These are phyloP conservation scores for Prunus campanulata DNA, from an alignment of 306 rosid genomes.

Conservation along the genomic window DNA sequence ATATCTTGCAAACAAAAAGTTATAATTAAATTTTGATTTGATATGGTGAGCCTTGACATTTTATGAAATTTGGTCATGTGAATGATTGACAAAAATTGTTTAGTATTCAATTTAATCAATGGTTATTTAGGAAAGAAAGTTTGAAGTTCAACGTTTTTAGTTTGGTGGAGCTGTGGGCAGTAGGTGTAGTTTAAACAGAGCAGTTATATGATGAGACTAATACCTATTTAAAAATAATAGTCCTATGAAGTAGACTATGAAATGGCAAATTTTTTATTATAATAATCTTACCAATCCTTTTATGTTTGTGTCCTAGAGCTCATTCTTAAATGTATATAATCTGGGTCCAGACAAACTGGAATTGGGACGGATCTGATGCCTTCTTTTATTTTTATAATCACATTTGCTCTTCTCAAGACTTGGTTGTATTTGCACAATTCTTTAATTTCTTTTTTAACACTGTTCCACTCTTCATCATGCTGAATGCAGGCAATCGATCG, in stretches of 20 bases:
- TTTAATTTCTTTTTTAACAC: slow-evolving; percentile 1
- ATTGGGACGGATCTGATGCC: neutral
- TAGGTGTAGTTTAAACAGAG: neutral
- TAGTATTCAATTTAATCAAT: neutral
- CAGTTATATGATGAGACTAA: neutral
- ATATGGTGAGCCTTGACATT: neutral
- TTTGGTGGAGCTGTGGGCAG: neutral
- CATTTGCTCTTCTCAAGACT: neutral
- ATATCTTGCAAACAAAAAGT: neutral
- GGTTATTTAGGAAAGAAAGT: neutral
- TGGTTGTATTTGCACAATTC: neutral
- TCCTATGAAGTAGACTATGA: neutral
- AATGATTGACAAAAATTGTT: neutral
- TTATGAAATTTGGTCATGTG: neutral
- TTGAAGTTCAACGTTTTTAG: neutral
- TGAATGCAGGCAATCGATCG: slow-evolving; percentile 73
- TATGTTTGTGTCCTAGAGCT: neutral
- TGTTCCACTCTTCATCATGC: slow-evolving; percentile 4
- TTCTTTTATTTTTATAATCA: neutral
- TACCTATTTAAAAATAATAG: neutral
- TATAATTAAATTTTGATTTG: neutral
- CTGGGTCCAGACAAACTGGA: neutral
- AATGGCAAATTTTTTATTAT: neutral
- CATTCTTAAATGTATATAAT: neutral
- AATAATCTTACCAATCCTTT: neutral